Conservation (phyloP, 495 filamentous ascomycete species). For the Amphirosellinia nigrospora region DNA sequence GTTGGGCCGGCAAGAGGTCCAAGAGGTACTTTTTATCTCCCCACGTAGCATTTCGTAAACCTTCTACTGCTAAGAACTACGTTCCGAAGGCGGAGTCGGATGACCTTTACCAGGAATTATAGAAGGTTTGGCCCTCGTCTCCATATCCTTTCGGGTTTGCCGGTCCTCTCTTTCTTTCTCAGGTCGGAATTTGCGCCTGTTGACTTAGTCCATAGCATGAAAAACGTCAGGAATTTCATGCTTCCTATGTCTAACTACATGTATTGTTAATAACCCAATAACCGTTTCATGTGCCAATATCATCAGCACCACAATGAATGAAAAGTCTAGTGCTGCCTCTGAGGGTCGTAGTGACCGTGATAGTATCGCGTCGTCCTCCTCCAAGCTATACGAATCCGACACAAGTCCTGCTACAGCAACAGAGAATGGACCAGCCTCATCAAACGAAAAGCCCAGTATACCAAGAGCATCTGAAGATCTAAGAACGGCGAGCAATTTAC, state of each 20-base stretch:
- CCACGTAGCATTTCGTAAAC: not conserved
- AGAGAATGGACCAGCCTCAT: not conserved
- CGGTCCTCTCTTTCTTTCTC: not conserved
- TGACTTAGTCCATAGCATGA: not conserved
- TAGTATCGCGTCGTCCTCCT: not conserved
- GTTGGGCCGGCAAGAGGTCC: not conserved
- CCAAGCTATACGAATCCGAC: not conserved
- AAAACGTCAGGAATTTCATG: not conserved
- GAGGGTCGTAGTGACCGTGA: conserved; percentile 15
- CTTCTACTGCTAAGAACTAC: not conserved
- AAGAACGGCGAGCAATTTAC: conserved; percentile 38
- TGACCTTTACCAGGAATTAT: conserved; percentile 7
- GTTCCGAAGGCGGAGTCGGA: conserved; percentile 21
- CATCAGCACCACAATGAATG: conserved; percentile 19
- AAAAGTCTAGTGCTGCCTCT: conserved; percentile 8
- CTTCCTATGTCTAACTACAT: not conserved
- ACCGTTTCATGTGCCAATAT: conserved; percentile 6
- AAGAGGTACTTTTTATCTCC: not conserved
- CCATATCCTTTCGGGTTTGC: not conserved
- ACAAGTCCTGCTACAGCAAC: not conserved
- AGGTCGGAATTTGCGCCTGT: not conserved
- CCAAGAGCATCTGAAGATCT: conserved; percentile 32
- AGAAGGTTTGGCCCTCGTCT: not conserved
- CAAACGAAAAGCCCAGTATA: not conserved
- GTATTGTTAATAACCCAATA: conserved; percentile 10